These are phyloP conservation scores for Pythium vanterpoolii DNA, from an alignment of 352 stramenopile species.

Conservation along the genomic window DNA sequence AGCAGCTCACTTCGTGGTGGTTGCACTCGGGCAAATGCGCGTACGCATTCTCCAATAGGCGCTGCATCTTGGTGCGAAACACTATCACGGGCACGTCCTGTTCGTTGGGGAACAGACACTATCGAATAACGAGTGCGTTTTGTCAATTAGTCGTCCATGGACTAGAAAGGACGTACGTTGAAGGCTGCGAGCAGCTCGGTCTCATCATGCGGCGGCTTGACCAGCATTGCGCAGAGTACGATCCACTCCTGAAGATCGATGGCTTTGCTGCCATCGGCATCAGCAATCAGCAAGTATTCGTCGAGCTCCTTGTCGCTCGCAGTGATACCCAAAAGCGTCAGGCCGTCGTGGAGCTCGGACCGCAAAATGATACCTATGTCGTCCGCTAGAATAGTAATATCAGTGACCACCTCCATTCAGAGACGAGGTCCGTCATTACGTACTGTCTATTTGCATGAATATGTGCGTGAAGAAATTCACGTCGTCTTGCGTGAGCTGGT, in stretches of 20 bases:
- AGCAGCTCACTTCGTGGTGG: slow-evolving; percentile 66
- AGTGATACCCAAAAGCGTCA: slow-evolving; percentile 54
- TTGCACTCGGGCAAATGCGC: slow-evolving; percentile 62
- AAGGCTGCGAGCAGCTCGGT: slow-evolving; percentile 48
- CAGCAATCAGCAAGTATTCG: slow-evolving; percentile 58
- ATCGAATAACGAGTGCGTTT: too few relatives aligned
- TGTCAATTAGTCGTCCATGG: too few relatives aligned
- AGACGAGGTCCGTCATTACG: slow-evolving; percentile 12
- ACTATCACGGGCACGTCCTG: slow-evolving; percentile 55
- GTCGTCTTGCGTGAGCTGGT: slow-evolving; percentile 51
- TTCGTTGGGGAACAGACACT: slow-evolving; percentile 63
- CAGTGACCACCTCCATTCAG: too few relatives aligned
- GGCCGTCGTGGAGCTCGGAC: slow-evolving; percentile 58
- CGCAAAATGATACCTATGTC: slow-evolving; percentile 61
- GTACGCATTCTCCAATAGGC: slow-evolving; percentile 60
- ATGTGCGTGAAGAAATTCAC: slow-evolving; percentile 68
- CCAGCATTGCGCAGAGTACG: slow-evolving; percentile 57
- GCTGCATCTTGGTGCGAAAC: slow-evolving; percentile 71
- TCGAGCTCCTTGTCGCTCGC: slow-evolving; percentile 64
- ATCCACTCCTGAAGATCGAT: slow-evolving; percentile 70
- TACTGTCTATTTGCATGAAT: slow-evolving; percentile 66
- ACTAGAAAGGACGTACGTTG: slow-evolving; percentile 48
- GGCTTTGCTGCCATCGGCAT: slow-evolving; percentile 61
- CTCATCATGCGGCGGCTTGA: slow-evolving; percentile 52
- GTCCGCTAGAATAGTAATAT: slow-evolving; percentile 32